These are phyloP conservation scores for Neoboletus subvelutipes DNA, from an alignment of 768 basidiomycete genomes.

Conservation along the genomic window DNA sequence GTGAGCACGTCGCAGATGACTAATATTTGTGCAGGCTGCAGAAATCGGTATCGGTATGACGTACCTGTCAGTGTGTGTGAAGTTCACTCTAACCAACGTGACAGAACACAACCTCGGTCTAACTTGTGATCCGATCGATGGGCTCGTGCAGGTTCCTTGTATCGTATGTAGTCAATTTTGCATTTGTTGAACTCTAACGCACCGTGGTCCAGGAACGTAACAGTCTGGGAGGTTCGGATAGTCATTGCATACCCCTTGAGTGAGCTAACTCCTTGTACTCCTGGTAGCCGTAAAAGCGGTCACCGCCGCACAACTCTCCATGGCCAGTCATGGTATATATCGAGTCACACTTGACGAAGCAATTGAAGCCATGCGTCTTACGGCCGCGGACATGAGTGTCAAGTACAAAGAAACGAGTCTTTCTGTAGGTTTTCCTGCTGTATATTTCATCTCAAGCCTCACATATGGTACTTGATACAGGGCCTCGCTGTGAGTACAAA, in stretches of 20 bases:
- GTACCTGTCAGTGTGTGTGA: background rate
- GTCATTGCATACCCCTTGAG: background rate
- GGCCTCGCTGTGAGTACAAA: constrained; percentile 55
- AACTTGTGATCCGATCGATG: constrained; percentile 94
- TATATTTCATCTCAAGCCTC: background rate
- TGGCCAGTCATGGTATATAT: constrained; percentile 87
- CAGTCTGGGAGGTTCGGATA: constrained; percentile 68
- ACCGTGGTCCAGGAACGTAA: constrained; percentile 63
- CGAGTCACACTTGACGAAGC: constrained; percentile 91
- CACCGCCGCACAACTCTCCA: constrained; percentile 91
- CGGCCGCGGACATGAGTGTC: constrained; percentile 91
- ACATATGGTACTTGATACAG: constrained; percentile 27
- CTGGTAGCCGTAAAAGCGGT: constrained; percentile 82
- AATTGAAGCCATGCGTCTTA: constrained; percentile 92
- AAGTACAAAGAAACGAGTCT: constrained; percentile 97
- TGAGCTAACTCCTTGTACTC: constrained; percentile 6
- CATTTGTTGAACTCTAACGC: constrained; percentile 2
- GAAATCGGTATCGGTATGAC: constrained; percentile 84
- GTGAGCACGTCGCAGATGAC: background rate
- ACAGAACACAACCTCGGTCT: constrained; percentile 83
- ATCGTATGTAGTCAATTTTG: constrained; percentile 52
- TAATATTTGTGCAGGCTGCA: constrained; percentile 52
- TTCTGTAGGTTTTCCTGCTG: constrained; percentile 52
- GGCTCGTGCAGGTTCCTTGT: constrained; percentile 92
- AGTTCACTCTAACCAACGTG: constrained; percentile 3